Percentiles rank a stretch among this genome's conserved stretches.
Conservation (phyloP, 495 filamentous ascomycete species). For the Aspergillus biplanus region DNA sequence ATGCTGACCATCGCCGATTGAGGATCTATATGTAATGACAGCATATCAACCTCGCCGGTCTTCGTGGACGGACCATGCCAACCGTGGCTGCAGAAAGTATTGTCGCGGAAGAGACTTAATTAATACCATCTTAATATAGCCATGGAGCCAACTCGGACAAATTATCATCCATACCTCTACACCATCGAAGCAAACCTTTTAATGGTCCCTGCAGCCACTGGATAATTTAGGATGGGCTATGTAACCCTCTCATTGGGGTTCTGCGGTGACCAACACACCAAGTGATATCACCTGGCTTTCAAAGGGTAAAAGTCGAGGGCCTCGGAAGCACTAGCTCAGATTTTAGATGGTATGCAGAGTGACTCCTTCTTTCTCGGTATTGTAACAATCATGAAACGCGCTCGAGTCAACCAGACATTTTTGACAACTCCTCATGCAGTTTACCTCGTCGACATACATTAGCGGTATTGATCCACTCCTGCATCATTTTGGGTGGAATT, state of each 20-base stretch:
- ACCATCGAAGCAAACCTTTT: background rate
- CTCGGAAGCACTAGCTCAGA: too few relatives aligned
- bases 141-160: background rate
- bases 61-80: too few relatives aligned
- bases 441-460: constrained; percentile 11
- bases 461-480: constrained; percentile 12
- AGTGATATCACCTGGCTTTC: background rate
- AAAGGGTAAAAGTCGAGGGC: too few relatives aligned
- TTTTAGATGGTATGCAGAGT: too few relatives aligned
- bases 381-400: background rate
- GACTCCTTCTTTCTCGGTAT: background rate
- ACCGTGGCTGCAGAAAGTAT: too few relatives aligned
- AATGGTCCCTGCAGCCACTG: background rate
- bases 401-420: background rate
- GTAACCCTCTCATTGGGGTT: background rate
- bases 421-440: background rate
- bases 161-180: background rate
- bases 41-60: too few relatives aligned
- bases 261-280: background rate
- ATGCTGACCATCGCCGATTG: background rate
- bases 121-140: background rate
- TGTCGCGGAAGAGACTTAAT: too few relatives aligned
- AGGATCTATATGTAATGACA: background rate
- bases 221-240: background rate
- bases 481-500: background rate